phyloP scores from a whole-genome alignment of 805 yeast genomes.

The Clavispora phyllophila region DNA sequence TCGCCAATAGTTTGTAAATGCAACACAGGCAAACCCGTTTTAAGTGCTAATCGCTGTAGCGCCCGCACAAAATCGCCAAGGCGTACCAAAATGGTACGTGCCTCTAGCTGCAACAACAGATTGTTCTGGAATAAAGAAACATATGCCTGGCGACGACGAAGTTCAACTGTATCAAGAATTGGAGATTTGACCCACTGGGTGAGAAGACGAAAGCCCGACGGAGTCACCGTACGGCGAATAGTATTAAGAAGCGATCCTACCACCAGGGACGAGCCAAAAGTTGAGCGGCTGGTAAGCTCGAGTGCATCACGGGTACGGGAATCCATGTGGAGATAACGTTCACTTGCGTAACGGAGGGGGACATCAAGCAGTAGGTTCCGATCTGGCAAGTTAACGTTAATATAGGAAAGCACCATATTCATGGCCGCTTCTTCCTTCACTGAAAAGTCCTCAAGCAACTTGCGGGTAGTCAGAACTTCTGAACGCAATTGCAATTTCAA shows the following conservation, averaged over 20 bases:
- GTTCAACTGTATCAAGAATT: constrained; percentile 51
- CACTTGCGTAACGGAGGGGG: constrained; percentile 56
- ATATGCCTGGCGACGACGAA: constrained; percentile 44
- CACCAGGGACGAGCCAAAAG: constrained; percentile 42
- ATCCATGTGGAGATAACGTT: constrained; percentile 68
- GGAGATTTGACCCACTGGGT: constrained; percentile 84
- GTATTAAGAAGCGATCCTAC: constrained; percentile 70
- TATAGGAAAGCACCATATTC: constrained; percentile 56
- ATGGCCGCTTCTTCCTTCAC: constrained; percentile 57
- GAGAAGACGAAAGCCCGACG: constrained; percentile 76
- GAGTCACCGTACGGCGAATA: constrained; percentile 69
- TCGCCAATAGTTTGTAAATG: constrained; percentile 30
- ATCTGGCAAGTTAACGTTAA: constrained; percentile 69
- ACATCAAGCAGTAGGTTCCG: constrained; percentile 55
- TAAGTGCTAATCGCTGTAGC: constrained; percentile 45
- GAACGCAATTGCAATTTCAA: constrained; percentile 27
- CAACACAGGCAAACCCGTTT: constrained; percentile 27
- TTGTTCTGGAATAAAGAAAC: constrained; percentile 28
- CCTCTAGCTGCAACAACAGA: constrained; percentile 11
- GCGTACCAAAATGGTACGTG: constrained; percentile 35
- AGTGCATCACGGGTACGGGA: constrained; percentile 71
- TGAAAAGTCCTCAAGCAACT: constrained; percentile 27
- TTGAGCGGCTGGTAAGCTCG: constrained; percentile 57
- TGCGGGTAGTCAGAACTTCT: constrained; percentile 33
- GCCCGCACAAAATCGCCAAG: constrained; percentile 57